Percentiles rank a stretch among this genome's conserved stretches.
phyloP scores from a whole-genome alignment of 768 basidiomycete genomes.

The Cantharellus cinnabarinus region DNA sequence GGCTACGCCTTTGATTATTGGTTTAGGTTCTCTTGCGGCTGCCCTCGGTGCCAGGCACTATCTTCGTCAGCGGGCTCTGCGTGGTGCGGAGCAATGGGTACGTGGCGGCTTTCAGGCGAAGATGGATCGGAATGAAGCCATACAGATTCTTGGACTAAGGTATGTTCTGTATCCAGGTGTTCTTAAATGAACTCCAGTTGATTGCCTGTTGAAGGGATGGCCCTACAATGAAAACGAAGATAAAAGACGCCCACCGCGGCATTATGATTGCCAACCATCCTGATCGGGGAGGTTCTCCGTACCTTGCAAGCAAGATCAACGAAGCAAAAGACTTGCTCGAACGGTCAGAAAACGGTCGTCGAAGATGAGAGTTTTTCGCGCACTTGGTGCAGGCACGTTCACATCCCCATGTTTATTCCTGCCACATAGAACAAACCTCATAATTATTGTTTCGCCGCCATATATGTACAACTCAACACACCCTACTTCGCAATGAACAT shows the following conservation, averaged over 20 bases:
- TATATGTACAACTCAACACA: too few relatives aligned
- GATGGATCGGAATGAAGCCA: conserved; percentile 92
- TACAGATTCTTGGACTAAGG: conserved; percentile 82
- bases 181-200: conserved; percentile 1
- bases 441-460: too few relatives aligned
- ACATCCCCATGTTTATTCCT: too few relatives aligned
- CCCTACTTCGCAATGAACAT: too few relatives aligned
- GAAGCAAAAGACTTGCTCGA: conserved; percentile 90
- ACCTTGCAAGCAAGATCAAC: conserved; percentile 95
- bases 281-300: conserved; percentile 95
- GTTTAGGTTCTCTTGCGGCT: conserved; percentile 56
- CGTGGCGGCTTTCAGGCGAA: conserved; percentile 89
- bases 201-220: conserved; percentile 42
- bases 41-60: conserved; percentile 56
- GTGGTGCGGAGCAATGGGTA: conserved; percentile 62
- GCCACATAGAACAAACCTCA: too few relatives aligned
- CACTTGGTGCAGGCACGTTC: too few relatives aligned
- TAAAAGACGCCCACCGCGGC: conserved; percentile 90
- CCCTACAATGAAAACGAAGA: conserved; percentile 42
- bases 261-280: conserved; percentile 99
- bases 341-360: conserved; percentile 30
- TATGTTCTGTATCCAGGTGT: conserved; percentile 14
- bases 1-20: conserved; percentile 62
- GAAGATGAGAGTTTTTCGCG: neutral
- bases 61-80: conserved; percentile 37